Base-by-base conservation (phyloP, 2,329 filamentous ascomycete genomes). In the Botryotinia convoluta region DNA sequence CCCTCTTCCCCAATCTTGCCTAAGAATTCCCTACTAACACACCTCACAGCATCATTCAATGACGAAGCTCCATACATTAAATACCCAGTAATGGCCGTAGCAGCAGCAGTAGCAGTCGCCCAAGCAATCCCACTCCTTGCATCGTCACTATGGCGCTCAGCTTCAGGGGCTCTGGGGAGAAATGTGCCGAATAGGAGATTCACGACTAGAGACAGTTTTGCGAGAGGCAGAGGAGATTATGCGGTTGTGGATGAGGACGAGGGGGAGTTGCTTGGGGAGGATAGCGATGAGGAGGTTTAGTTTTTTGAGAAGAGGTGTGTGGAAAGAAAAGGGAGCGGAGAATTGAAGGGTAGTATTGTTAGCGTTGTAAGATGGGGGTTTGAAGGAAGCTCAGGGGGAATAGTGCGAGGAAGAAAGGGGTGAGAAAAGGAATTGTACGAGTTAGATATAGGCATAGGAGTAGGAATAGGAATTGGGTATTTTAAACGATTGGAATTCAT, bases 181-280 rank as follows among this genome's bases (percentile, higher is more conserved):
- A 83, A 87, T 18, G 14, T 22, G 14, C 63, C 87, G 44, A 79
- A 79, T 14, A 84, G 85, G 74, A 85, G 86, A 72, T 99, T 97
- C 81, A 96, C 94, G 26, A 97, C 93, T 68, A 87, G 97, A 74
- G 93, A 93, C 79, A 95, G 93, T 75, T 99, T 99, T 83, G 92
- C 94, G 8, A 89, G 94, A 73, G 92, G 93, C 1, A 88, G 93
- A 72, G 91, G 92, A n/a, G 93, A 97, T 82, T 98, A 98, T 82
- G 89, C 91, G 26, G 88, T 92, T 79, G 94, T 97, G 69, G 94
- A 97, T 79, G 93, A 96, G 69, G 96, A 98, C 81, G 96, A 98
- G 82, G 95, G 95, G 67, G 95, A 98, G 85, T 84, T 99, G 77
- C 84, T 99, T 51, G 96, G 96, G 0, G 95, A 98, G 77, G 95